Base-by-base conservation (phyloP, 2,329 filamentous ascomycete genomes). In the Hypoxylon sp. region DNA sequence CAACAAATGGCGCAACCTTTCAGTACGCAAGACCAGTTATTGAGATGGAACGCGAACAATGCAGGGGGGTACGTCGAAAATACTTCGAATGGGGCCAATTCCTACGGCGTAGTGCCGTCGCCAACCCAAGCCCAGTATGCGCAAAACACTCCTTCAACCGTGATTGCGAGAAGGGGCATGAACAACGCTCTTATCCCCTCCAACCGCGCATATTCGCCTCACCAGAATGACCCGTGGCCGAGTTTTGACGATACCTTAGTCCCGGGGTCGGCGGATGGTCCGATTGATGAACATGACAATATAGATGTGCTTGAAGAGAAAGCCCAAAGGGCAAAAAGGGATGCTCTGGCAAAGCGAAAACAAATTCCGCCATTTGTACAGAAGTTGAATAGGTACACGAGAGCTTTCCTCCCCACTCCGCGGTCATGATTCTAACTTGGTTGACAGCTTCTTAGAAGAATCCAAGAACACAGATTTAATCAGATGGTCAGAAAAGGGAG, bases 341-440 rank as follows among this genome's bases (percentile, higher is more conserved):
- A 98, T 61, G 90, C 94, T 0, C 91, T 94, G 75, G 86, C 90
- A 15, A 98, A 97, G 78, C 85, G 94, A 72, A 98, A 98, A 79
- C 92, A 96, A 73, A 98, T 99, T 10, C 94, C 95, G 0, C 94
- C 95, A 0, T 99, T 99, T 81, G 94, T 99, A 44, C 94, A 97
- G 78, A 99, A 99, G 76, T 80, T 99, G 57, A 97, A 93, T 88
- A 98, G 94, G 94, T 96, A 82, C 80, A 87, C 54, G 37, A 74
- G 7, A 46, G 13, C 58, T 52, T 56, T 60, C 53, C 44, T 59
- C 41, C 30, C 43, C 4, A 22, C 4, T 26, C 22, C 11, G 51
- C 67, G 7, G 61, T 34, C 28, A 43, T 51, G 5, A 54, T 47
- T 17, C 58, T 67, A 41, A 67, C 30, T 28, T 60, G 58, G 48